These are phyloP conservation scores for Phascolomyces articulosus DNA, from an alignment of 371 early-diverging fungal genomes.

Conservation along the genomic window DNA sequence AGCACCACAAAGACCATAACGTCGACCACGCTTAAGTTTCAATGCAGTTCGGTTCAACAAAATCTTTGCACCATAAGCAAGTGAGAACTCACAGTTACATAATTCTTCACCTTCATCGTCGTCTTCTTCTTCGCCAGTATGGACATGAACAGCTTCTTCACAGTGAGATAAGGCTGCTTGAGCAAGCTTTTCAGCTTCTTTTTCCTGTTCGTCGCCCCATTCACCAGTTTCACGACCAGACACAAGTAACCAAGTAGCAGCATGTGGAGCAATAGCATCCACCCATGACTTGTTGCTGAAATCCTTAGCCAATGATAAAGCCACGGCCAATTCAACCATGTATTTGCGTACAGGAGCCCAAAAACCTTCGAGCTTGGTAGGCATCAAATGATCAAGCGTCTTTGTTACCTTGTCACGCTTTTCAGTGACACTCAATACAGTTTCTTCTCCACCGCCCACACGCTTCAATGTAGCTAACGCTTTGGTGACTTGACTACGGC, in stretches of 20 bases:
- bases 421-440: slow-evolving; percentile 31
- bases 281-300: slow-evolving; percentile 49
- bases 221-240: slow-evolving; percentile 14
- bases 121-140: slow-evolving; percentile 55
- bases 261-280: slow-evolving; percentile 43
- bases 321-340: slow-evolving; percentile 49
- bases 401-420: slow-evolving; percentile 50
- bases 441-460: slow-evolving; percentile 35
- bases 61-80: slow-evolving; percentile 87
- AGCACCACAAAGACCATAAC: slow-evolving; percentile 84
- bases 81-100: slow-evolving; percentile 79
- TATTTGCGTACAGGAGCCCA: slow-evolving; percentile 37
- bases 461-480: slow-evolving; percentile 47
- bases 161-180: slow-evolving; percentile 36
- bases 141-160: slow-evolving; percentile 45
- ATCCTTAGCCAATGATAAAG: slow-evolving; percentile 40
- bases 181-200: slow-evolving; percentile 32
- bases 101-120: slow-evolving; percentile 73
- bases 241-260: slow-evolving; percentile 19
- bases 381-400: slow-evolving; percentile 44
- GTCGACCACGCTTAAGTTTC: slow-evolving; percentile 75
- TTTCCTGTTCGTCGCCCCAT: slow-evolving; percentile 13
- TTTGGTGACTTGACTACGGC: slow-evolving; percentile 65
- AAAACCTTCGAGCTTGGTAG: slow-evolving; percentile 32
- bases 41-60: slow-evolving; percentile 77